These are phyloP conservation scores for Geotrichum reessii DNA, from an alignment of 1,139 yeast genomes.

Conservation along the genomic window DNA sequence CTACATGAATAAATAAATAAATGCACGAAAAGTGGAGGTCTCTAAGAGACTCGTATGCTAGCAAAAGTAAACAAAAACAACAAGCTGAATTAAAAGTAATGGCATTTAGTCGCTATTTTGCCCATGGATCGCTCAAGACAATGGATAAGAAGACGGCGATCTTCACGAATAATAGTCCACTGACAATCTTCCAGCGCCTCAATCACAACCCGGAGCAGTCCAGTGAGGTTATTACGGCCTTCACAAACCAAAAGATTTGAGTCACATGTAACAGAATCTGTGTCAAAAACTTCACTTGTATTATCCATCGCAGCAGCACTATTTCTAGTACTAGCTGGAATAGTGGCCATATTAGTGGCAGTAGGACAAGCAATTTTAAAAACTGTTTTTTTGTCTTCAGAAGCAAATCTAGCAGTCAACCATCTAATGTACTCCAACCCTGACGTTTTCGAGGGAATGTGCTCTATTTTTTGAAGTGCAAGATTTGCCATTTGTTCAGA, in stretches of 20 bases:
- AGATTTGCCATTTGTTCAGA: not conserved
- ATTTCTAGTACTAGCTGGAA: not conserved
- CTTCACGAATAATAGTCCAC: constrained; percentile 34
- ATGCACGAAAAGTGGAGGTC: not conserved
- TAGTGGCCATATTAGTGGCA: not conserved
- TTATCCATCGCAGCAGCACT: not conserved
- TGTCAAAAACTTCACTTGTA: not conserved
- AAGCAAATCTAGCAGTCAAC: not conserved
- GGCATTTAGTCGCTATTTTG: constrained; percentile 26
- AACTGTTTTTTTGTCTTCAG: not conserved
- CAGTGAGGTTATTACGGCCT: constrained; percentile 29
- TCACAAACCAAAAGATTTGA: constrained; percentile 19
- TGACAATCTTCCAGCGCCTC: constrained; percentile 27
- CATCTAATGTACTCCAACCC: constrained; percentile 9
- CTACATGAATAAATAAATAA: not conserved
- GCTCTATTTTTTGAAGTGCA: not conserved
- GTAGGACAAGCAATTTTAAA: not conserved
- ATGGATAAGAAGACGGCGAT: constrained; percentile 30
- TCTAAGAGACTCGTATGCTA: not conserved
- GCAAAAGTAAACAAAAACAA: not conserved
- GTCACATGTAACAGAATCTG: not conserved
- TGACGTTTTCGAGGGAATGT: not conserved
- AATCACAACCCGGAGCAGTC: constrained; percentile 32
- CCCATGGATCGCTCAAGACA: constrained; percentile 35
- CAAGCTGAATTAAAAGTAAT: constrained; percentile 18